A percentile compares a stretch with the other conserved stretches of the same genome.
These are phyloP conservation scores for Sequoiadendron giganteum DNA, from an alignment of 75 land plant species.

Conservation along the genomic window DNA sequence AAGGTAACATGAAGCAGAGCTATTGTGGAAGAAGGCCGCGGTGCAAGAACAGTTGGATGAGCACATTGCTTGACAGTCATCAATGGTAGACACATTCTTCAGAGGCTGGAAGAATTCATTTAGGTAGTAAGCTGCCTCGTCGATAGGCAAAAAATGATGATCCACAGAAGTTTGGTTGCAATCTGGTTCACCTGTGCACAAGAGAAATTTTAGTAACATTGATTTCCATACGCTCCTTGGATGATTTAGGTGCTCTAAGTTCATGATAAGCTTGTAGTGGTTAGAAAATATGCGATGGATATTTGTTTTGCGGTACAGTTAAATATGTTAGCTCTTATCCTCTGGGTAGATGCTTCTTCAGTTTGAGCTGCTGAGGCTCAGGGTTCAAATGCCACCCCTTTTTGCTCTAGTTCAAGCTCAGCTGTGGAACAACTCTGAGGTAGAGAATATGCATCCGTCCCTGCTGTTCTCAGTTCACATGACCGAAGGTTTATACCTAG, in stretches of 20 bases:
- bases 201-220: background rate
- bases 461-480: background rate
- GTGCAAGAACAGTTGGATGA: slow-evolving; percentile 13
- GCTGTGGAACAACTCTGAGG: no score
- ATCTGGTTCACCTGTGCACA: background rate
- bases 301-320: no score
- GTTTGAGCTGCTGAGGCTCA: background rate
- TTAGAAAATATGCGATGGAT: background rate
- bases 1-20: slow-evolving; percentile 5
- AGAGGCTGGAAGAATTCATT: slow-evolving; percentile 2
- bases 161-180: background rate
- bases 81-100: slow-evolving; percentile 11
- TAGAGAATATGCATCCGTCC: background rate
- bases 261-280: background rate
- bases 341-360: background rate
- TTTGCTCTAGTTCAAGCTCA: background rate
- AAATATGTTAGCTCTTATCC: background rate
- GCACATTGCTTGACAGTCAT: slow-evolving; percentile 1
- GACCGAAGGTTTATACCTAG: background rate
- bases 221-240: background rate
- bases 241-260: background rate
- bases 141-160: background rate
- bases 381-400: background rate
- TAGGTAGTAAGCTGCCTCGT: slow-evolving; percentile 8
- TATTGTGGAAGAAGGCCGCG: slow-evolving; percentile 12